These are phyloP conservation scores for Fistulinella prunicolor DNA, from an alignment of 768 basidiomycete genomes.

Conservation along the genomic window DNA sequence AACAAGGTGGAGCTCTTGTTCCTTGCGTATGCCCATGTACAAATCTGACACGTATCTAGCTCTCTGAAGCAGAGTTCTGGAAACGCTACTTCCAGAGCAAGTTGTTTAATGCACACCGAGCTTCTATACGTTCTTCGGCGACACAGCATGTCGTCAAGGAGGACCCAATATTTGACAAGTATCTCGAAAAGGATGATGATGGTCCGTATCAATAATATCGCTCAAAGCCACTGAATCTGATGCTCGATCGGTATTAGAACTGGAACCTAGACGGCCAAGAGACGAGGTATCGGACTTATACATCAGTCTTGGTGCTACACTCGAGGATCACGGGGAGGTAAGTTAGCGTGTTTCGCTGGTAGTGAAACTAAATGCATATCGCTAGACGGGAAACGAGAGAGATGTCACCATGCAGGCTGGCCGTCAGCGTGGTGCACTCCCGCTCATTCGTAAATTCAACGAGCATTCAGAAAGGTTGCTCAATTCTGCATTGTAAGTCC, in stretches of 20 bases:
- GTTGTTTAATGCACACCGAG: conserved; percentile 92
- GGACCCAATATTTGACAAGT: conserved; percentile 93
- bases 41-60: conserved; percentile 41
- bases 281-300: conserved; percentile 71
- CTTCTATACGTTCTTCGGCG: conserved; percentile 85
- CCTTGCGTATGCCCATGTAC: not conserved
- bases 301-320: conserved; percentile 83
- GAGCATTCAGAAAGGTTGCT: conserved; percentile 92
- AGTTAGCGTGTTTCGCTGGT: not conserved
- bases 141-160: conserved; percentile 82
- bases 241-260: conserved; percentile 39
- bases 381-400: conserved; percentile 80
- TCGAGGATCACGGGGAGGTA: conserved; percentile 90
- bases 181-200: conserved; percentile 94
- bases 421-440: conserved; percentile 79
- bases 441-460: conserved; percentile 95
- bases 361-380: not conserved
- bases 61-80: conserved; percentile 94
- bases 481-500: conserved; percentile 68
- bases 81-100: conserved; percentile 95
- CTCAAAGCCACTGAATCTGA: not conserved
- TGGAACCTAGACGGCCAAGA: conserved; percentile 72
- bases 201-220: conserved; percentile 46
- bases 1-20: conserved; percentile 50
- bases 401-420: conserved; percentile 98